These are phyloP conservation scores for Venturia nashicola DNA, from an alignment of 2,329 filamentous ascomycete genomes.

Conservation along the genomic window DNA sequence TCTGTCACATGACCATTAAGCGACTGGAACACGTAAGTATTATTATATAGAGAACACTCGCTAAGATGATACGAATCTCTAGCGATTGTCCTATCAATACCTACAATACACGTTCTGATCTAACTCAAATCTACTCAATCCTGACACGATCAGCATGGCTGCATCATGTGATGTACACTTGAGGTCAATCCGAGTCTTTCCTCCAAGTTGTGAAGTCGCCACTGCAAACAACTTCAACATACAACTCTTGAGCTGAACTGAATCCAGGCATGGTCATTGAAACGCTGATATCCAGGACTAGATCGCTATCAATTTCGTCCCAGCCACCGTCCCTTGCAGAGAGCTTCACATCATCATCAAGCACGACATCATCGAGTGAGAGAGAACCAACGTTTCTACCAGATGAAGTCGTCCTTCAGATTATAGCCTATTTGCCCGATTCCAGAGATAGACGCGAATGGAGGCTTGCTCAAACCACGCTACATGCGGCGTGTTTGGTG, in stretches of 20 bases:
- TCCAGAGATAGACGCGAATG: background rate
- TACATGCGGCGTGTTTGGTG: constrained; percentile 39
- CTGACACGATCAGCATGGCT: background rate
- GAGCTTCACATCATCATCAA: background rate
- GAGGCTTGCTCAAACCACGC: constrained; percentile 28
- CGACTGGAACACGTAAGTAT: too few relatives aligned
- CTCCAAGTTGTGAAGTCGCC: background rate
- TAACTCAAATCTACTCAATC: too few relatives aligned
- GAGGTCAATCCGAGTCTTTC: background rate
- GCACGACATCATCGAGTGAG: background rate
- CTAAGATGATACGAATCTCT: too few relatives aligned
- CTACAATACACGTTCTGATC: too few relatives aligned
- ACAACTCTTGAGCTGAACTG: background rate
- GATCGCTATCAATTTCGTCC: background rate
- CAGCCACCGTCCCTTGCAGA: background rate
- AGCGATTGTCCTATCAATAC: too few relatives aligned
- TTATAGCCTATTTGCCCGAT: constrained; percentile 30
- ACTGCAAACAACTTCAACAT: background rate
- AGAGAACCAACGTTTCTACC: constrained; percentile 31
- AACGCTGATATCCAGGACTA: background rate
- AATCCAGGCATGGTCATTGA: background rate
- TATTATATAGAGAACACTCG: too few relatives aligned
- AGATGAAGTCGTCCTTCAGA: constrained; percentile 40
- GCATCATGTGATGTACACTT: background rate
- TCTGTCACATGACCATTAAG: too few relatives aligned